A percentile compares a stretch with the other conserved stretches of the same genome.
Conservation (phyloP, 2,329 filamentous ascomycete species). For the Trichoderma lentiforme region DNA sequence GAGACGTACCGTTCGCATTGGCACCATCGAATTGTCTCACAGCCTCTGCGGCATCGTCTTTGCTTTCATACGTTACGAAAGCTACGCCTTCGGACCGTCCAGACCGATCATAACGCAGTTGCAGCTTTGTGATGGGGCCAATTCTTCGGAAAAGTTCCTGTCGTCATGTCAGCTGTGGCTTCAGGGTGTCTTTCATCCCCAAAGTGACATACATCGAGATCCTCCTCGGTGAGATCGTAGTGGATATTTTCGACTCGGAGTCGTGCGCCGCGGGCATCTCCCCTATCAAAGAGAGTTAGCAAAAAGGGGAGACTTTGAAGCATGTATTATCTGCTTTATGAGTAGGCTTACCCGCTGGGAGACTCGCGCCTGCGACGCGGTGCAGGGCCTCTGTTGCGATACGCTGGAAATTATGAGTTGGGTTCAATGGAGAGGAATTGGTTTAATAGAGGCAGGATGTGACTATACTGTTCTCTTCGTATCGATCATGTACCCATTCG, state of each 20-base stretch:
- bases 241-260: slow-evolving; percentile 86
- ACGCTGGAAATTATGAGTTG: slow-evolving; percentile 32
- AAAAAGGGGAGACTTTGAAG: not conserved
- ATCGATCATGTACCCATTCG: slow-evolving; percentile 94
- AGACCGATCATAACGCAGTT: slow-evolving; percentile 79
- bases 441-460: not conserved
- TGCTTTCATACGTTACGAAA: slow-evolving; percentile 73
- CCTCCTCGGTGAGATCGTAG: slow-evolving; percentile 83
- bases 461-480: slow-evolving; percentile 65
- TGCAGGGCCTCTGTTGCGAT: slow-evolving; percentile 39
- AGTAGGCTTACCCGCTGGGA: slow-evolving; percentile 36
- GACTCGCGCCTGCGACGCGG: slow-evolving; percentile 43
- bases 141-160: slow-evolving; percentile 80
- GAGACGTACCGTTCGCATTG: slow-evolving; percentile 69
- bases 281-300: slow-evolving; percentile 27
- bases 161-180: slow-evolving; percentile 23
- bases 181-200: slow-evolving; percentile 3
- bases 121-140: slow-evolving; percentile 65
- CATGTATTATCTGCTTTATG: not conserved
- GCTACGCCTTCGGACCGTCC: slow-evolving; percentile 84
- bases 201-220: slow-evolving; percentile 62
- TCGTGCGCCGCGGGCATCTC: slow-evolving; percentile 60
- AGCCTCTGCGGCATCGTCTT: slow-evolving; percentile 69
- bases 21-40: slow-evolving; percentile 82
- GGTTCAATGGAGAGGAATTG: not conserved